A percentile compares a stretch with the other conserved stretches of the same genome.
Conservation (phyloP, 2,329 filamentous ascomycete species). For the Drechmeria coniospora region DNA sequence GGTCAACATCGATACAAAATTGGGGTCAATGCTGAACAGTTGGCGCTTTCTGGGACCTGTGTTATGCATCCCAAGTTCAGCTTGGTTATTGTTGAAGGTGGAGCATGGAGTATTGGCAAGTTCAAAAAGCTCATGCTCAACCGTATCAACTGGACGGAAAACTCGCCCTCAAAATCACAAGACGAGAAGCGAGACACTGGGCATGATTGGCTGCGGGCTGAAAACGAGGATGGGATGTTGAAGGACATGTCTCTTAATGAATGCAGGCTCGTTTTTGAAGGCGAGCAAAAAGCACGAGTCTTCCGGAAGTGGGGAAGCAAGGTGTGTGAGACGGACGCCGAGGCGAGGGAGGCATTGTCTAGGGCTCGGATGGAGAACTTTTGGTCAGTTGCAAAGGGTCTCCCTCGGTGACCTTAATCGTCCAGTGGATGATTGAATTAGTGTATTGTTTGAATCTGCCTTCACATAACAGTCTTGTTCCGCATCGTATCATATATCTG, state of each 20-base stretch:
- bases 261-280: conserved; percentile 79
- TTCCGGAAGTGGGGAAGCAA: conserved; percentile 84
- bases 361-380: conserved; percentile 88
- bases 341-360: conserved; percentile 66
- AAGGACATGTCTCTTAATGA: conserved; percentile 74
- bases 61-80: conserved; percentile 83
- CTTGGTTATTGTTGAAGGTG: conserved; percentile 83
- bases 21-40: conserved; percentile 79
- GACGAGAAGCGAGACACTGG: conserved; percentile 46
- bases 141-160: conserved; percentile 91
- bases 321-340: conserved; percentile 83
- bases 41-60: conserved; percentile 75
- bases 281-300: conserved; percentile 61
- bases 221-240: conserved; percentile 61
- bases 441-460: too few species aligned
- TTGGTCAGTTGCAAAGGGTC: conserved; percentile 73
- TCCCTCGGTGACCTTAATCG: too few species aligned
- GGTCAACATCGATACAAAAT: conserved; percentile 91
- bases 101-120: conserved; percentile 62
- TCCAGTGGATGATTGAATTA: too few species aligned
- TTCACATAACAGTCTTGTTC: too few species aligned
- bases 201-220: conserved; percentile 62
- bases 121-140: conserved; percentile 91
- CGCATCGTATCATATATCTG: too few species aligned
- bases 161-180: conserved; percentile 50